phyloP scores from a whole-genome alignment of 441 rosid species.

The Erodium texanum region DNA sequence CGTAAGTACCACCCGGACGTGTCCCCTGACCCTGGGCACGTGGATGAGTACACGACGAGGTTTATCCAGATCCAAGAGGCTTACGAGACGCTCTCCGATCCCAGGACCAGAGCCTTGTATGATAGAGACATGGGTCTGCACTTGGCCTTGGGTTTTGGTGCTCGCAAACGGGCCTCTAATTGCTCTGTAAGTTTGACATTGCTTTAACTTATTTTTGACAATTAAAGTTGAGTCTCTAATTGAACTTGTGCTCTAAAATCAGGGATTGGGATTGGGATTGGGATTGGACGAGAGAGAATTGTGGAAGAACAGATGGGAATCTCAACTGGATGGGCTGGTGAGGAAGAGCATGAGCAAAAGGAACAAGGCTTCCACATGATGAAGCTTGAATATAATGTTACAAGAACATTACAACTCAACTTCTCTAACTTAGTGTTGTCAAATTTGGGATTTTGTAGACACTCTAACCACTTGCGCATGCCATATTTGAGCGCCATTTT shows the following conservation, averaged over 20 bases:
- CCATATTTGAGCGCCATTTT: too few species aligned
- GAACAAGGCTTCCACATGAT: too few species aligned
- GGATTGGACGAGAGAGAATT: neutral
- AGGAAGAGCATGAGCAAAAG: neutral
- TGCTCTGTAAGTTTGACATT: neutral
- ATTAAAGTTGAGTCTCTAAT: neutral
- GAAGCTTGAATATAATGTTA: too few species aligned
- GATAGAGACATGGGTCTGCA: neutral
- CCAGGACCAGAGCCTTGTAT: slow-evolving; percentile 7
- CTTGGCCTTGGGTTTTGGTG: neutral
- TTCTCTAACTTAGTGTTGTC: too few species aligned
- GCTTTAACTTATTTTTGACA: neutral
- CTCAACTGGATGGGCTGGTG: neutral
- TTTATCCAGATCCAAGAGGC: slow-evolving; percentile 15
- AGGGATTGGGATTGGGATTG: neutral
- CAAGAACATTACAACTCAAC: too few species aligned
- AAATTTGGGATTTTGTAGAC: too few species aligned
- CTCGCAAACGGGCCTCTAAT: neutral
- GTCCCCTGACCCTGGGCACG: slow-evolving; percentile 2
- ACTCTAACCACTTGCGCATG: too few species aligned
- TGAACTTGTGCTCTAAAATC: neutral
- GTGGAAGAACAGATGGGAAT: neutral
- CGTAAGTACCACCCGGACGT: slow-evolving; percentile 15
- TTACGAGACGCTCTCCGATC: slow-evolving; percentile 12
- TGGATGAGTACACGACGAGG: slow-evolving; percentile 6